Percentiles rank a stretch among this genome's conserved stretches.
These are phyloP conservation scores for Emericellopsis terricola DNA, from an alignment of 495 filamentous ascomycete genomes.

Conservation along the genomic window DNA sequence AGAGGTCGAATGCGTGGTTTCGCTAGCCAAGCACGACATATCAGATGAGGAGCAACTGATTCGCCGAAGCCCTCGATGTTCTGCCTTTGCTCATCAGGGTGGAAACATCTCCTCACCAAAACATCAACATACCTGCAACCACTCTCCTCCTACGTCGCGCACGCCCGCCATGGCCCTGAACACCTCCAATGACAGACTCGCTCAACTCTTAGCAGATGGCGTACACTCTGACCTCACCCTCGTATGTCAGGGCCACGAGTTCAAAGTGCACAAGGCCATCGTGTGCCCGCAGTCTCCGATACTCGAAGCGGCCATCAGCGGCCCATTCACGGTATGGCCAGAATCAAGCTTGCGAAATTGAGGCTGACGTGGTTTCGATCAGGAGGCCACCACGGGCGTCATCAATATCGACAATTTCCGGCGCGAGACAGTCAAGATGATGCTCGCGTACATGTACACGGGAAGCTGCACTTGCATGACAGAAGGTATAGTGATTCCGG, in stretches of 20 bases:
- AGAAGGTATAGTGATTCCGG: too few species aligned
- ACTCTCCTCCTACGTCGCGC: too few species aligned
- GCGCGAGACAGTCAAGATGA: not conserved
- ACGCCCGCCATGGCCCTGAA: too few species aligned
- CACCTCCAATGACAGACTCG: too few species aligned
- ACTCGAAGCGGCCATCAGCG: slow-evolving; percentile 3
- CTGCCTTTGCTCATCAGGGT: too few species aligned
- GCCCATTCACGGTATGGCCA: slow-evolving; percentile 1
- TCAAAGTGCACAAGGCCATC: slow-evolving; percentile 7
- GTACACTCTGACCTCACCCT: slow-evolving; percentile 9
- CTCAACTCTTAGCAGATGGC: too few species aligned
- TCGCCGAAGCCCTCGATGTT: too few species aligned
- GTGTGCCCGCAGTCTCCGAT: slow-evolving; percentile 6
- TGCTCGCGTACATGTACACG: slow-evolving; percentile 8
- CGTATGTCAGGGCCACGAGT: slow-evolving; percentile 1
- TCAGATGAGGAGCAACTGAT: too few species aligned
- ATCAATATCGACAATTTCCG: not conserved
- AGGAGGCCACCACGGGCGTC: not conserved
- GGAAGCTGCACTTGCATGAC: slow-evolving; percentile 1
- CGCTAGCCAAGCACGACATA: too few species aligned
- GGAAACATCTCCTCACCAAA: too few species aligned
- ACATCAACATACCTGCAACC: too few species aligned
- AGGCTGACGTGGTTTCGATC: not conserved
- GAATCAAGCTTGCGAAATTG: not conserved
- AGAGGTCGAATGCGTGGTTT: too few species aligned